Conservation (phyloP, 2,329 filamentous ascomycete species). For the Exophiala sp. region DNA sequence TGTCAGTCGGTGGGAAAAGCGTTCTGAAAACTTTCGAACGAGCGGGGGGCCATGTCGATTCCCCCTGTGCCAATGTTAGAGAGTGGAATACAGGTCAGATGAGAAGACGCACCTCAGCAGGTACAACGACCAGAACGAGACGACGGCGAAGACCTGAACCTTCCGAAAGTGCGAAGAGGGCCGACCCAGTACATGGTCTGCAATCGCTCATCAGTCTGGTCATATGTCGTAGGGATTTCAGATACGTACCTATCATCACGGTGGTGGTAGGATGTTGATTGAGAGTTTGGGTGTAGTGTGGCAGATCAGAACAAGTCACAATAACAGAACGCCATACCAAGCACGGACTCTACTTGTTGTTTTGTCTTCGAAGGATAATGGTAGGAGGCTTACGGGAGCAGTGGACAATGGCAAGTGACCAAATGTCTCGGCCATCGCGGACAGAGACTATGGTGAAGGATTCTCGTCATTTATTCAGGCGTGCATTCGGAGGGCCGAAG, state of each 20-base stretch:
- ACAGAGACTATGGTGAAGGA: background rate
- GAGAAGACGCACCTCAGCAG: slow-evolving; percentile 58
- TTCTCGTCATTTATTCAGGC: background rate
- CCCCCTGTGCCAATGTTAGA: slow-evolving; percentile 52
- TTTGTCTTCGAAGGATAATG: too few relatives aligned
- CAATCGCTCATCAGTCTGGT: slow-evolving; percentile 7
- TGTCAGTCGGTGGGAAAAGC: slow-evolving; percentile 66
- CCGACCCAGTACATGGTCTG: slow-evolving; percentile 84
- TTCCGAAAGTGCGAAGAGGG: slow-evolving; percentile 88
- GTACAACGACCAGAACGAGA: slow-evolving; percentile 87
- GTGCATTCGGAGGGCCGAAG: too few relatives aligned
- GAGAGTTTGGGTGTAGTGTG: background rate
- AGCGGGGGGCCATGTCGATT: slow-evolving; percentile 81
- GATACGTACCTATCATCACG: slow-evolving; percentile 20
- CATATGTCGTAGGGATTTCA: background rate
- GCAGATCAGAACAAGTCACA: slow-evolving; percentile 10
- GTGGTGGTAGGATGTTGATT: background rate
- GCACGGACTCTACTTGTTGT: slow-evolving; percentile 11
- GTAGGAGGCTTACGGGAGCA: too few relatives aligned
- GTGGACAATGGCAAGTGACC: background rate
- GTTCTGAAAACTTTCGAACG: slow-evolving; percentile 62
- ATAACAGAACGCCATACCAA: slow-evolving; percentile 17
- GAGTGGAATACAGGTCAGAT: slow-evolving; percentile 3
- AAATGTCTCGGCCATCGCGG: background rate
- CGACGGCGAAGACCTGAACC: slow-evolving; percentile 83